Evolutionary conservation across 768 basidiomycete genomes (phyloP).

Genomic region (Lepiota brunneoincarnata): DNA sequence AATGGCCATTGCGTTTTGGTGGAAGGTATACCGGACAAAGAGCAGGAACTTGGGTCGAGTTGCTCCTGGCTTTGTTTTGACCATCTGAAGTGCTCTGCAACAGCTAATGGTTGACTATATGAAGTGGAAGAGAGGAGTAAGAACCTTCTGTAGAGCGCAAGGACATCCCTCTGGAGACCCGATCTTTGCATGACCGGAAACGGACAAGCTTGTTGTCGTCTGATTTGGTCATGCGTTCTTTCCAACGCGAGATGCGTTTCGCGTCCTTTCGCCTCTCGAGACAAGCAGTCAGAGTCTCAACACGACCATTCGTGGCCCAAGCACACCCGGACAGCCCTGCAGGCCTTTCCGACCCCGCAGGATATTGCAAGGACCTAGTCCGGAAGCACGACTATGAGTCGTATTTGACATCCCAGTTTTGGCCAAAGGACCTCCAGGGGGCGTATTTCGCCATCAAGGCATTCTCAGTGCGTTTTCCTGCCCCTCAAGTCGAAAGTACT

Average conservation of each 20-base stretch:
- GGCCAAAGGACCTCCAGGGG: slow-evolving; percentile 58
- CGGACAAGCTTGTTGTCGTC: not conserved
- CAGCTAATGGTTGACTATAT: not conserved
- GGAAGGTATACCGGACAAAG: slow-evolving; percentile 70
- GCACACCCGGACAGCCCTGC: not conserved
- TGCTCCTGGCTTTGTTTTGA: slow-evolving; percentile 57
- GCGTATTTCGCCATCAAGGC: slow-evolving; percentile 80
- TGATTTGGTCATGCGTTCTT: too few species aligned
- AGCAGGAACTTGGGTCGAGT: slow-evolving; percentile 66
- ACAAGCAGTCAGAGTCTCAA: not conserved
- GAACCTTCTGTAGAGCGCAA: slow-evolving; percentile 43
- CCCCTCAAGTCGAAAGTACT: slow-evolving; percentile 2
- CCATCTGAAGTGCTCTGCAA: slow-evolving; percentile 72
- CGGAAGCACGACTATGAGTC: slow-evolving; percentile 83
- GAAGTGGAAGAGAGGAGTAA: not conserved
- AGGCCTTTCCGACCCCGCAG: slow-evolving; percentile 39
- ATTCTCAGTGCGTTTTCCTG: slow-evolving; percentile 63
- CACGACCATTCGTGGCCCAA: not conserved
- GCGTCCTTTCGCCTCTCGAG: not conserved
- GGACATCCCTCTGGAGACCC: slow-evolving; percentile 53
- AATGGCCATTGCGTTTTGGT: slow-evolving; percentile 53
- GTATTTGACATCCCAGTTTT: slow-evolving; percentile 68
- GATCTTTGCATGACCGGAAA: slow-evolving; percentile 23
- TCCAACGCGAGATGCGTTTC: not conserved
- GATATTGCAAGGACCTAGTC: slow-evolving; percentile 71